A percentile compares a stretch with the other conserved stretches of the same genome.
phyloP scores from a whole-genome alignment of 768 basidiomycete genomes.

The Suillus lakei region DNA sequence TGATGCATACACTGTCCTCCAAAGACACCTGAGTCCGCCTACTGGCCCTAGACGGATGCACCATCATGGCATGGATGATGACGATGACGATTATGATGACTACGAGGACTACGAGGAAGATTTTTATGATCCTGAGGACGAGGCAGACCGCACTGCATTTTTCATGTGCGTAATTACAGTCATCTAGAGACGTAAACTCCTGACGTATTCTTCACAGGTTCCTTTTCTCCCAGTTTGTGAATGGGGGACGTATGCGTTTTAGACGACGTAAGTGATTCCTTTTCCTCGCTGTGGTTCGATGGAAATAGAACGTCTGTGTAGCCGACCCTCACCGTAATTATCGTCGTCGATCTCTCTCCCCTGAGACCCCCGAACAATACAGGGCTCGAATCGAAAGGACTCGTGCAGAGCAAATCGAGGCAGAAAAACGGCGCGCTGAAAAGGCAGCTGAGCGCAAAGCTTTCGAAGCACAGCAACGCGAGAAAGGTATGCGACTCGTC shows the following conservation, averaged over 20 bases:
- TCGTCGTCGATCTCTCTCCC: slow-evolving; percentile 17
- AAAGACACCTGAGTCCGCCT: slow-evolving; percentile 54
- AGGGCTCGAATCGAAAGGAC: slow-evolving; percentile 51
- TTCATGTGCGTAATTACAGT: slow-evolving; percentile 46
- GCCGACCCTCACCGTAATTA: slow-evolving; percentile 27
- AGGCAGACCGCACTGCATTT: slow-evolving; percentile 41
- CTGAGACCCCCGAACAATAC: slow-evolving; percentile 59
- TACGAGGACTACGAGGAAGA: slow-evolving; percentile 39
- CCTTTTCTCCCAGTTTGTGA: slow-evolving; percentile 52
- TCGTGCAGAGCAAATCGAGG: slow-evolving; percentile 59
- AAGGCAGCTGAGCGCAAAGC: slow-evolving; percentile 56
- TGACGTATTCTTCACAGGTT: slow-evolving; percentile 40
- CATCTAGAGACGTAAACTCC: not conserved
- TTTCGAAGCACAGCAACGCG: slow-evolving; percentile 48
- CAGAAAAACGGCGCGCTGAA: slow-evolving; percentile 54
- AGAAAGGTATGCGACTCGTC: slow-evolving; percentile 46
- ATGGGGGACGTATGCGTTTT: slow-evolving; percentile 34
- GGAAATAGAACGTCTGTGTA: slow-evolving; percentile 11
- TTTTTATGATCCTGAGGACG: slow-evolving; percentile 35
- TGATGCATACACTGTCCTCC: slow-evolving; percentile 67
- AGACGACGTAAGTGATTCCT: slow-evolving; percentile 33
- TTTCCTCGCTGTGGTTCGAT: slow-evolving; percentile 11
- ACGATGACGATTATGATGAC: slow-evolving; percentile 39
- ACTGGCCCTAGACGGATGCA: slow-evolving; percentile 26
- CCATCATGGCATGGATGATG: slow-evolving; percentile 38